Evolutionary conservation across 1,284 basidiomycete genomes (phyloP).

Genomic region (Trametes polyzona): DNA sequence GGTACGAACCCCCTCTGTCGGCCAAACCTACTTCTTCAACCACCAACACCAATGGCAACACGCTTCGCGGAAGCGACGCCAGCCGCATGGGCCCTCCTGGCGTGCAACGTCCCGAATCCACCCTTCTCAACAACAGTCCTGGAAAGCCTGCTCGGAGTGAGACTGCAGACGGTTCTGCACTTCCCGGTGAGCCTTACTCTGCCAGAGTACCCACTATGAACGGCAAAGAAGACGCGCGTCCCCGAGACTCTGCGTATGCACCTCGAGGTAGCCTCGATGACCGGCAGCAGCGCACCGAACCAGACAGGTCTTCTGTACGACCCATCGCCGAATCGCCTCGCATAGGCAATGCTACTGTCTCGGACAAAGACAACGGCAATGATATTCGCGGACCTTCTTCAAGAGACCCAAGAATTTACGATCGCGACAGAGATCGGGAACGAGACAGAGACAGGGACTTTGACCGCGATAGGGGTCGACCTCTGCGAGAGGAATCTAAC

Average conservation of each 20-base stretch:
- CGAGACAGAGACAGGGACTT: constrained; percentile 31
- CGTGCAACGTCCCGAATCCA: constrained; percentile 13
- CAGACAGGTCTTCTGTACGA: constrained; percentile 21
- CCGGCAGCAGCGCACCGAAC: constrained; percentile 19
- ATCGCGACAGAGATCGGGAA: constrained; percentile 33
- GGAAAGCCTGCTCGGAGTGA: constrained; percentile 29
- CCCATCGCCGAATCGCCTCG: constrained; percentile 14
- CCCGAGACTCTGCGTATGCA: constrained; percentile 26
- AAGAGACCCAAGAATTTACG: constrained; percentile 22
- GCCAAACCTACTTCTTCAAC: constrained; percentile 1
- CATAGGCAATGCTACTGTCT: neutral
- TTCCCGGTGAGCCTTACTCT: constrained; percentile 15
- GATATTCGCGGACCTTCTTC: constrained; percentile 20
- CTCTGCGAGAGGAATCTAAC: constrained; percentile 17
- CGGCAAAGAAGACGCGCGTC: constrained; percentile 26
- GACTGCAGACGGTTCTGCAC: constrained; percentile 4
- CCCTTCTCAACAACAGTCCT: constrained; percentile 12
- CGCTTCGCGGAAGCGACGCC: neutral
- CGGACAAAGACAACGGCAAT: constrained; percentile 11
- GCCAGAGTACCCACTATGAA: constrained; percentile 23
- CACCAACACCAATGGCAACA: neutral
- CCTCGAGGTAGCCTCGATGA: constrained; percentile 29
- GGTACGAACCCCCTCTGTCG: neutral
- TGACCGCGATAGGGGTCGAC: constrained; percentile 31
- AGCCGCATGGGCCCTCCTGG: constrained; percentile 14